Evolutionary conservation across 306 rosid genomes (phyloP).

Genomic region (Begonia fuchsioides): DNA sequence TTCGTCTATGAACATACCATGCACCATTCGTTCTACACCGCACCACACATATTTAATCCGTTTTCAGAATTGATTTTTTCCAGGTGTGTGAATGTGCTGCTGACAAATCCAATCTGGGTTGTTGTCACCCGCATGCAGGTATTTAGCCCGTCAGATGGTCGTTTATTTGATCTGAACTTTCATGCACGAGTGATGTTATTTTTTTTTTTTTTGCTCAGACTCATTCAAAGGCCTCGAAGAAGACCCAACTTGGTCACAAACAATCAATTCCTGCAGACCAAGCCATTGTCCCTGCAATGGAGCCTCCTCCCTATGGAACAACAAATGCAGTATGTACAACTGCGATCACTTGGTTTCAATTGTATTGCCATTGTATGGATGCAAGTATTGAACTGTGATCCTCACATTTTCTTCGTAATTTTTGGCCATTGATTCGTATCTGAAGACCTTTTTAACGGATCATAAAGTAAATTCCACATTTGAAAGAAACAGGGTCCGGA

Average conservation of each 20-base stretch:
- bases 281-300: conserved; percentile 29
- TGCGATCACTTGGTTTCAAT: background rate
- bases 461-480: too few species aligned
- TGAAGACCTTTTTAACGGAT: too few species aligned
- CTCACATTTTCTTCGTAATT: too few species aligned
- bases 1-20: too few species aligned
- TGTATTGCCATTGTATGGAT: background rate
- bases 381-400: too few species aligned
- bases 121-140: conserved; percentile 97
- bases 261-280: conserved; percentile 21
- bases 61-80: too few species aligned
- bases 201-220: conserved; percentile 23
- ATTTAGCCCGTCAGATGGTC: conserved; percentile 3
- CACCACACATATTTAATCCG: background rate
- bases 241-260: conserved; percentile 17
- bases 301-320: conserved; percentile 60
- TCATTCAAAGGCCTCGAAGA: conserved; percentile 35
- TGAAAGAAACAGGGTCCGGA: too few species aligned
- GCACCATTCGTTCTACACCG: too few species aligned
- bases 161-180: background rate
- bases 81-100: conserved; percentile 89
- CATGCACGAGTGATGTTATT: too few species aligned
- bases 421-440: too few species aligned
- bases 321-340: conserved; percentile 47
- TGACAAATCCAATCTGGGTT: conserved; percentile 92